Base-by-base conservation (phyloP, 495 filamentous ascomycete species). In the Hypoxylon lienhwacheense region DNA sequence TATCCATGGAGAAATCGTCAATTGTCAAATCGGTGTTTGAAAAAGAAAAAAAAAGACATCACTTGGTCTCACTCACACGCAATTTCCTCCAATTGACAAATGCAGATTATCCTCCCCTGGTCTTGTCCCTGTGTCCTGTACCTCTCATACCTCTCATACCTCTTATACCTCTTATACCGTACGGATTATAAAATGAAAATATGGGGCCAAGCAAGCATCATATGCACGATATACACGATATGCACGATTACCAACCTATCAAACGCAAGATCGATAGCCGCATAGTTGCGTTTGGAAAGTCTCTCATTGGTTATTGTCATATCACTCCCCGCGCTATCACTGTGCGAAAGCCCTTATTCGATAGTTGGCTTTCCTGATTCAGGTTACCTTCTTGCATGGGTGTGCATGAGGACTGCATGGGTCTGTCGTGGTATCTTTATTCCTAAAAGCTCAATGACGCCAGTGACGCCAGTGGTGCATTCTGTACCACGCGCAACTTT, bases 161-260 rank as follows among this genome's bases (percentile, higher is more conserved):
- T n/a, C n/a, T n/a, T n/a, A n/a, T n/a, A n/a, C n/a, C n/a, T n/a
- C n/a, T n/a, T n/a, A 20, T 48, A 34, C 47, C 29, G 40, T 50
- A 53, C 51, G 53, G 29, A 48, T 58, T 48, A 52, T 56, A 41
- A 50, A 36, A 47, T 28, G 41, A 24, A 45, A 47, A 33, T 32
- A 46, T 48, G 40, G 46, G 47, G 22, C 29, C 53, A 55, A 62
- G 52, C 63, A 53, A 59, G 26, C 64, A 66, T 61, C 52, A 56
- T 58, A 63, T 63, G 59, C 59, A n/a, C n/a, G n/a, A n/a, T n/a
- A n/a, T n/a, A n/a, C 64, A 66, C 59, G 46, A 56, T 58, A 63
- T 63, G 59, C 59, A 63, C 59, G 54, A 58, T 57, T 45, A 7
- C 26, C 26, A 53, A 55, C 65, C 65, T 67, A 67, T 67, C 65